These are phyloP conservation scores for Podaxis sp. DNA, from an alignment of 768 basidiomycete genomes.

Conservation along the genomic window DNA sequence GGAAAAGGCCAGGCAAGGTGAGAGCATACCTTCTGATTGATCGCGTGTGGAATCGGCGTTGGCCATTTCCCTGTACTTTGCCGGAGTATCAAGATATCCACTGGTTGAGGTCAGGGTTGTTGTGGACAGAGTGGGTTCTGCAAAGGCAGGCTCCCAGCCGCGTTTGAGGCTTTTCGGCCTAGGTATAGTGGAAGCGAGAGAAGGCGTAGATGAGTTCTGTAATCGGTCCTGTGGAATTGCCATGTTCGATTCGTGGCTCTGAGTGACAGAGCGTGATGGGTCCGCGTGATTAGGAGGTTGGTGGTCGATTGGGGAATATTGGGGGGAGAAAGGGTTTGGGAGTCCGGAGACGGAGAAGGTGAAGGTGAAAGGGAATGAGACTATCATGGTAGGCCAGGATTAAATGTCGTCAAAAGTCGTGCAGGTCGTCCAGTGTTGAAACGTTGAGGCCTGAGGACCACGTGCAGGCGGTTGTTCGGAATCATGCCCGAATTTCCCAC, in stretches of 20 bases:
- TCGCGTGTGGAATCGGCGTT: not conserved
- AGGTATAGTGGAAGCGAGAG: slow-evolving; percentile 37
- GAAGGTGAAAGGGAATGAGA: slow-evolving; percentile 71
- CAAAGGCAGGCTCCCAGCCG: slow-evolving; percentile 68
- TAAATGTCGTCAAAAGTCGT: slow-evolving; percentile 15
- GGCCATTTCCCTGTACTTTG: slow-evolving; percentile 56
- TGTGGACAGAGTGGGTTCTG: slow-evolving; percentile 52
- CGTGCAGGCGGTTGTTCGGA: not conserved
- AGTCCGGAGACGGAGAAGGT: slow-evolving; percentile 62
- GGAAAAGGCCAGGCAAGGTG: not conserved
- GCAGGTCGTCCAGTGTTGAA: not conserved
- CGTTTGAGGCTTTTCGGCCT: slow-evolving; percentile 43
- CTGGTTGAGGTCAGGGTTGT: slow-evolving; percentile 51
- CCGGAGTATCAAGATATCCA: slow-evolving; percentile 71
- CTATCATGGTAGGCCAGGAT: slow-evolving; percentile 11
- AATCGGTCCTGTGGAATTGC: slow-evolving; percentile 19
- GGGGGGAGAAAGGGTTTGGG: slow-evolving; percentile 55
- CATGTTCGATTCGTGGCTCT: slow-evolving; percentile 14
- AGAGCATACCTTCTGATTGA: slow-evolving; percentile 3
- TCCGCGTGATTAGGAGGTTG: slow-evolving; percentile 15
- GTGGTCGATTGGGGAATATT: slow-evolving; percentile 15
- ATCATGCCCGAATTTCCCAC: not conserved
- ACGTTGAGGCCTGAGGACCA: too few relatives aligned
- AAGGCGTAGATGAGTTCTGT: slow-evolving; percentile 26
- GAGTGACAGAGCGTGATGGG: slow-evolving; percentile 7